Evolutionary conservation across 2,329 filamentous ascomycete species (phyloP), one percentile per base, ranked within the genome.

Genomic region (Paraconiothyrium brasiliense): DNA sequence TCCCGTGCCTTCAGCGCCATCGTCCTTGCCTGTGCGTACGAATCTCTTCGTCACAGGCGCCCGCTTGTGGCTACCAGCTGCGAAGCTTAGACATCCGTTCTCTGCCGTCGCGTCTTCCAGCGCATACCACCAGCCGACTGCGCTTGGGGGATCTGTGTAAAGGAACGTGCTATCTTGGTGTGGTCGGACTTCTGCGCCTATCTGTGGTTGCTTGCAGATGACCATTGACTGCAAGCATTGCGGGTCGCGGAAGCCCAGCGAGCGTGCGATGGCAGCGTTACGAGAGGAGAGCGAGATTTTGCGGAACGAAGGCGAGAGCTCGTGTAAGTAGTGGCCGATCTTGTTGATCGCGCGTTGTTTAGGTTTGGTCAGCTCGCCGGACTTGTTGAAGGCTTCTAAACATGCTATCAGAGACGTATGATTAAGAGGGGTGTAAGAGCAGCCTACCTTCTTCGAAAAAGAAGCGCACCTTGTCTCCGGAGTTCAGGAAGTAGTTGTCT

Each of bases 201-300:
- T 97, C 80, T 96, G 92, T 24, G 95, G 94, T 81, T 97, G 94
- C 80, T 99, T 99, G 87, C 93, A 97, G 71, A 99, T 98, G 32
- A 98, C 86, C 95, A 99, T 99, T 77, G 91, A 95, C 83, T 99
- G 95, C 56, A 99, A 84, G 5, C 90, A 85, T 22, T 90, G 84
- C 1, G 94, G 92, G 77, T 97, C 92, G 4, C 68, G 71, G 81
- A 93, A 97, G 2, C 90, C 90, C 11, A 97, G 84, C 9, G 85
- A 85, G 48, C 83, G 82, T 0, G 93, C 93, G 14, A 97, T 88
- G 5, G 84, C 87, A 0, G 78, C 84, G 77, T 87, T 90, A 61
- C 77, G 78, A 41, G 78, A 76, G 13, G 85, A 87, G 43, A 87
- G 84, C 0, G 85, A 84, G 37, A 85, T 76, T 30, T 75, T 66